Evolutionary conservation across 257 asterid genomes (phyloP).

Genomic region (Ballota nigra): DNA sequence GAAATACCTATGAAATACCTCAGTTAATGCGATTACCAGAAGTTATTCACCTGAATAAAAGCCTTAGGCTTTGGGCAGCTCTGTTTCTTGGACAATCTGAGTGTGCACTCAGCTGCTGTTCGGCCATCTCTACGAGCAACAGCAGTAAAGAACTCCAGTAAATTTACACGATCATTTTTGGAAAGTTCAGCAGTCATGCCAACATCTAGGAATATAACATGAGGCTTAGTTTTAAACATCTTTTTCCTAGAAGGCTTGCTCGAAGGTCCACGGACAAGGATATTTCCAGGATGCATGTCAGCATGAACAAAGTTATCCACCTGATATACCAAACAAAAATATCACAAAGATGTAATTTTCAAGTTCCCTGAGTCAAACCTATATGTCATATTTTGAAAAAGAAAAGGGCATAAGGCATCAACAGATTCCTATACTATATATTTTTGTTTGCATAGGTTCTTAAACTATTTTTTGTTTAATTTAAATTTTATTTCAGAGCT

Average conservation of each 20-base stretch:
- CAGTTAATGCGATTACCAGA: background rate
- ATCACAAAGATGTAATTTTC: slow-evolving; percentile 10
- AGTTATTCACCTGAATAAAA: slow-evolving; percentile 51
- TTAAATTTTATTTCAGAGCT: no score
- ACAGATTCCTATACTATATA: no score
- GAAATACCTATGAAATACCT: no score
- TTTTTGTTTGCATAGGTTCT: no score
- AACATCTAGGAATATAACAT: slow-evolving; percentile 66
- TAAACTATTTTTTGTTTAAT: no score
- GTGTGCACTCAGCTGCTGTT: slow-evolving; percentile 63
- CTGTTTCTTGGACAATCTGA: slow-evolving; percentile 64
- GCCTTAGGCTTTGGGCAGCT: slow-evolving; percentile 70
- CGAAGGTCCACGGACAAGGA: slow-evolving; percentile 58
- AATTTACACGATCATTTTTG: slow-evolving; percentile 47
- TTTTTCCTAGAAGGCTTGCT: slow-evolving; percentile 46
- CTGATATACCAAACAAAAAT: slow-evolving; percentile 31
- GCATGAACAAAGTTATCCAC: slow-evolving; percentile 84
- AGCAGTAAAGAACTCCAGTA: slow-evolving; percentile 69
- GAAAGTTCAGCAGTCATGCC: slow-evolving; percentile 90
- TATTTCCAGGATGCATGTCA: slow-evolving; percentile 88
- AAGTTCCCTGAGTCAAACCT: no score
- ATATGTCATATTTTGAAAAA: background rate
- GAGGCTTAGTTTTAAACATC: slow-evolving; percentile 67
- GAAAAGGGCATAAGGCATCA: background rate
- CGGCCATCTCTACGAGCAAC: slow-evolving; percentile 72